phyloP scores from a whole-genome alignment of 2,329 filamentous ascomycete species.

The Exophiala sp. region DNA sequence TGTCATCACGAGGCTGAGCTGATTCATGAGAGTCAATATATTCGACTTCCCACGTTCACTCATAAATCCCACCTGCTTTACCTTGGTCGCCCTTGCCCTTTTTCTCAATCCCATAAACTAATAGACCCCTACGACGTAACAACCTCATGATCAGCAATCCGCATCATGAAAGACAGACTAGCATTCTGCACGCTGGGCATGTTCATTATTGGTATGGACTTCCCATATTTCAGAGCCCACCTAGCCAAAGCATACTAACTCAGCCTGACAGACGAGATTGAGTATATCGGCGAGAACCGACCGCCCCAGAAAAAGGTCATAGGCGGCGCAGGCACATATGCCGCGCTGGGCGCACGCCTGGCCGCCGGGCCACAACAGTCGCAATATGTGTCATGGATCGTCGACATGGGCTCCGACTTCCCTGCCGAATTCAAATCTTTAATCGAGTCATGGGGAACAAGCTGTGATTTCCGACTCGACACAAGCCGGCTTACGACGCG shows the following conservation, averaged over 20 bases:
- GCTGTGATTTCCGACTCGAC: constrained; percentile 62
- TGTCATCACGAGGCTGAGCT: background rate
- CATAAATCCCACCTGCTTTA: no score
- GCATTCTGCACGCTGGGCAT: constrained; percentile 67
- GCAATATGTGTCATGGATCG: constrained; percentile 73
- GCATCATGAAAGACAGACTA: constrained; percentile 31
- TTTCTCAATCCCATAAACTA: no score
- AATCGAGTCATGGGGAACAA: constrained; percentile 71
- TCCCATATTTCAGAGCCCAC: constrained; percentile 27
- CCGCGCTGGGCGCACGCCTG: constrained; percentile 79
- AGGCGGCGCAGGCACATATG: constrained; percentile 84
- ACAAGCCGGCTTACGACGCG: constrained; percentile 69
- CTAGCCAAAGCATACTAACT: background rate
- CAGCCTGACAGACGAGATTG: constrained; percentile 69
- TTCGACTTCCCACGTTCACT: no score
- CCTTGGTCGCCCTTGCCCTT: no score
- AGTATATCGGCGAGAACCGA: constrained; percentile 66
- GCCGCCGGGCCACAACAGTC: constrained; percentile 67
- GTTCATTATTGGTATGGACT: constrained; percentile 60
- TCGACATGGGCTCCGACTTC: constrained; percentile 86
- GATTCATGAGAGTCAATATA: no score
- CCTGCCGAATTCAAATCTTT: constrained; percentile 57
- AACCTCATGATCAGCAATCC: no score
- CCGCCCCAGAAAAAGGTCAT: constrained; percentile 67
- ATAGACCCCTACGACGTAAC: no score